phyloP scores from a whole-genome alignment of 106 monocot species.

The Apostasia shenzhenica region DNA sequence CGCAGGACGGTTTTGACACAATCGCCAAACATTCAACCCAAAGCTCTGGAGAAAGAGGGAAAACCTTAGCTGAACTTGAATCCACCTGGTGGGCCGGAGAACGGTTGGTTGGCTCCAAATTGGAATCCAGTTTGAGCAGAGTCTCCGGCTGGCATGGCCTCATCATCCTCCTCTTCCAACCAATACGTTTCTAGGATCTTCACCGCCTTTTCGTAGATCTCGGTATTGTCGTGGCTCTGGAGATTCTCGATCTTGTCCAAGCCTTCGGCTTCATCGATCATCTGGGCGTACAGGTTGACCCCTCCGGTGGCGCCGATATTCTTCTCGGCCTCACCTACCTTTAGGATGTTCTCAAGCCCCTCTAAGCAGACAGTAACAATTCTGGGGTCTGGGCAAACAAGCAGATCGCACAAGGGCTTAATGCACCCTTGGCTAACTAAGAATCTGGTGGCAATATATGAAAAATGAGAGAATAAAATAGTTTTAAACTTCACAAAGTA shows the following conservation, averaged over 20 bases:
- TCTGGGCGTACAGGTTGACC: slow-evolving; percentile 15
- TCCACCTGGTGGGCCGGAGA: slow-evolving; percentile 17
- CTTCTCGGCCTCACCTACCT: slow-evolving; percentile 26
- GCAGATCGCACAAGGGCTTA: slow-evolving; percentile 25
- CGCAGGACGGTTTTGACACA: too few relatives aligned
- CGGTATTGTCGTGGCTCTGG: slow-evolving; percentile 26
- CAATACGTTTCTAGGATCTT: slow-evolving; percentile 25
- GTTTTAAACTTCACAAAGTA: not conserved
- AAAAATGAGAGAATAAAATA: not conserved
- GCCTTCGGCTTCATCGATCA: slow-evolving; percentile 25
- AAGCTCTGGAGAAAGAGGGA: too few relatives aligned
- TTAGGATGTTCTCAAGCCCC: slow-evolving; percentile 27
- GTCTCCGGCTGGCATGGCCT: slow-evolving; percentile 9
- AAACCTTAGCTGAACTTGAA: slow-evolving; percentile 20
- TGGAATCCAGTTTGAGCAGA: slow-evolving; percentile 11
- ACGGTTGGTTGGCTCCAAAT: slow-evolving; percentile 15
- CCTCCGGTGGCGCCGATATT: slow-evolving; percentile 11
- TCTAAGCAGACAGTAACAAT: slow-evolving; percentile 23
- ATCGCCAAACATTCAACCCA: too few relatives aligned
- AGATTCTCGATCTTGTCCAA: slow-evolving; percentile 27
- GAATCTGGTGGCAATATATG: slow-evolving; percentile 3
- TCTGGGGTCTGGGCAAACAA: slow-evolving; percentile 20
- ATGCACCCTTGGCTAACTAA: slow-evolving; percentile 22
- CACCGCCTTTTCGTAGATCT: slow-evolving; percentile 27
- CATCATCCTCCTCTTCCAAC: slow-evolving; percentile 24